phyloP scores from a whole-genome alignment of 1,139 yeast species.

The Geotrichum candidum region DNA sequence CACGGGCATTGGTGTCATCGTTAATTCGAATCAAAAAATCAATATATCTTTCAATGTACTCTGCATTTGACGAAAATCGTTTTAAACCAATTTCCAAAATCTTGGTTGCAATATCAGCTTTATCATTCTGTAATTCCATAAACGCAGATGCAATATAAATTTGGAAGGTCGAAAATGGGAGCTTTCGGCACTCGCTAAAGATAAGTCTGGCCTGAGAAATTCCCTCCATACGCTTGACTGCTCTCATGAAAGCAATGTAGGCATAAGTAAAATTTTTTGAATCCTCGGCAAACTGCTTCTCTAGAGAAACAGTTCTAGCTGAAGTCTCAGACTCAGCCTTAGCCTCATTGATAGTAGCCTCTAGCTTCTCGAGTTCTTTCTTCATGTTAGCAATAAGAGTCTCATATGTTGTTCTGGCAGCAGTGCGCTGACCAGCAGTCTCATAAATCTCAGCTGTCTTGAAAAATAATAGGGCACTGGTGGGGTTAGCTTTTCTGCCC shows the following conservation, averaged over 20 bases:
- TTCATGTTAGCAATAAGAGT: constrained; percentile 40
- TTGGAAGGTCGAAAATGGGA: constrained; percentile 65
- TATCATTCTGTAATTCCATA: constrained; percentile 64
- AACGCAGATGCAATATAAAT: constrained; percentile 77
- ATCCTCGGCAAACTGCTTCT: constrained; percentile 4
- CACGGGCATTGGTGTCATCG: constrained; percentile 77
- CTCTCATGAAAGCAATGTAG: constrained; percentile 34
- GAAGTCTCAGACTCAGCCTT: constrained; percentile 2
- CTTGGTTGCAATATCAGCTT: constrained; percentile 61
- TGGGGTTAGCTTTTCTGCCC: constrained; percentile 63
- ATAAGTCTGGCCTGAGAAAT: constrained; percentile 39
- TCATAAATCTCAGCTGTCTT: constrained; percentile 70
- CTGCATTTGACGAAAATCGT: constrained; percentile 46
- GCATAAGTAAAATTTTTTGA: constrained; percentile 33
- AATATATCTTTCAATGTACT: constrained; percentile 62
- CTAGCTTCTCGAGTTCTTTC: constrained; percentile 28
- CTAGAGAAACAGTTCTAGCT: not conserved
- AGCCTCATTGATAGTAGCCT: constrained; percentile 16
- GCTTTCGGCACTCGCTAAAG: constrained; percentile 64
- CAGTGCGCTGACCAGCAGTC: constrained; percentile 46
- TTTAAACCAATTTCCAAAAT: constrained; percentile 78
- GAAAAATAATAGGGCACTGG: constrained; percentile 60
- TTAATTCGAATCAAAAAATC: constrained; percentile 64
- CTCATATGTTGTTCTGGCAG: constrained; percentile 50
- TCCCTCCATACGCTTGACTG: constrained; percentile 38